Conservation (phyloP, 2,329 filamentous ascomycete species). For the Bipolaris victoriae region DNA sequence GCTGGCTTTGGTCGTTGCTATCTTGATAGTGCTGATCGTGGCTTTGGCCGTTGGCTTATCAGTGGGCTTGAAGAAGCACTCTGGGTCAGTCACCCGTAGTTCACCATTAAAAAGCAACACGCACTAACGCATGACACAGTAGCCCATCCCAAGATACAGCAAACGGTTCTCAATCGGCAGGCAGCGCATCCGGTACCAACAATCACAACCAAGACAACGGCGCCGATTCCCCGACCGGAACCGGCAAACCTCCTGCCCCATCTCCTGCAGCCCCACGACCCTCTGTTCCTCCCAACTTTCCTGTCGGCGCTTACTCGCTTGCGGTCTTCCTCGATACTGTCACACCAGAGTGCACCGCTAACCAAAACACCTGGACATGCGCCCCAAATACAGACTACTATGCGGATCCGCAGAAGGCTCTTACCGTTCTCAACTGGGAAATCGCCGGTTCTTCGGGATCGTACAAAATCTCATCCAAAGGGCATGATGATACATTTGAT, state of each 20-base stretch:
- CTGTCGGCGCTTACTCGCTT: constrained; percentile 67
- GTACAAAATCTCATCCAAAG: constrained; percentile 63
- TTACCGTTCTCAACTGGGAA: constrained; percentile 67
- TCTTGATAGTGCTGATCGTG: constrained; percentile 45
- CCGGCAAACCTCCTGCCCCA: constrained; percentile 20
- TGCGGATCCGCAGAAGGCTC: constrained; percentile 47
- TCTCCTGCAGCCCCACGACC: constrained; percentile 25
- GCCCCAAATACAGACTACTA: constrained; percentile 62
- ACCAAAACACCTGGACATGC: constrained; percentile 66
- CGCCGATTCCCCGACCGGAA: constrained; percentile 10
- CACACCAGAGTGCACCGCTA: constrained; percentile 63
- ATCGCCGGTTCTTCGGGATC: constrained; percentile 53
- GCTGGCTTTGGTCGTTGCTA: constrained; percentile 42
- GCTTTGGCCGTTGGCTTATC: constrained; percentile 49
- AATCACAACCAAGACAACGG: constrained; percentile 1
- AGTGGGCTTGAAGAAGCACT: constrained; percentile 50
- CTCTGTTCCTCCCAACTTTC: constrained; percentile 55
- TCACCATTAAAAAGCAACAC: not conserved
- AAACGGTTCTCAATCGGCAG: not conserved
- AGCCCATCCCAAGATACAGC: constrained; percentile 2
- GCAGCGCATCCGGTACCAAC: not conserved
- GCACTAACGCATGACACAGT: constrained; percentile 12
- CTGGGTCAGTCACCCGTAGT: constrained; percentile 23
- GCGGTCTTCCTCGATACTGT: constrained; percentile 63
- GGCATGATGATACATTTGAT: constrained; percentile 59